phyloP scores from a whole-genome alignment of 495 filamentous ascomycete genomes.

The Aspergillus bridgeri region DNA sequence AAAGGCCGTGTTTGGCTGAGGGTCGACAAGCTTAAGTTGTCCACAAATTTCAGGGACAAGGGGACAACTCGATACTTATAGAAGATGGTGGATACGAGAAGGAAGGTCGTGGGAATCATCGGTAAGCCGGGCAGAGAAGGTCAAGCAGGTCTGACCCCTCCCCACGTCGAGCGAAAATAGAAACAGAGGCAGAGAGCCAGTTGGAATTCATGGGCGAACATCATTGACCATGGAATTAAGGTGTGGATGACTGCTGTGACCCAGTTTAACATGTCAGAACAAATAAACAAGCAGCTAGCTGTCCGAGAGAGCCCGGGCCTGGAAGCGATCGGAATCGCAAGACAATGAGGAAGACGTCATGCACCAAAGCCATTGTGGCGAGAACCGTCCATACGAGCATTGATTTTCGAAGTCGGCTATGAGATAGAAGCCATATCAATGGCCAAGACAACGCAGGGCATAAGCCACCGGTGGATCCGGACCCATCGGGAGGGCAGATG shows the following conservation, averaged over 20 bases:
- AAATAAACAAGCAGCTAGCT: conserved; percentile 10
- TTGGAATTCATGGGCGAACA: conserved; percentile 7
- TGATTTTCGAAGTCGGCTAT: conserved; percentile 3
- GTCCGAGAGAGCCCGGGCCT: conserved; percentile 17
- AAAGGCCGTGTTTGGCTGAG: conserved; percentile 5
- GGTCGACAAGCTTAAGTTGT: neutral
- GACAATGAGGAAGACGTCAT: conserved; percentile 20
- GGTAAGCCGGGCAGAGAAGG: conserved; percentile 5
- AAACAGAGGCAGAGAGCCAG: conserved; percentile 11
- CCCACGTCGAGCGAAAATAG: conserved; percentile 16
- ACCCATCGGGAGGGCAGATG: conserved; percentile 11
- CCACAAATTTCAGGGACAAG: conserved; percentile 36
- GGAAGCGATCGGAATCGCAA: conserved; percentile 10
- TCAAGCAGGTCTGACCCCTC: conserved; percentile 4
- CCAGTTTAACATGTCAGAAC: conserved; percentile 6
- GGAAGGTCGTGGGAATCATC: conserved; percentile 10
- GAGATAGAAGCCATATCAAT: conserved; percentile 7
- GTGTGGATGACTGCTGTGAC: conserved; percentile 3
- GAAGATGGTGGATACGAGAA: conserved; percentile 11
- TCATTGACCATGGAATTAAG: conserved; percentile 15
- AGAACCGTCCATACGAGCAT: conserved; percentile 6
- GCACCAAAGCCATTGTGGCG: conserved; percentile 12
- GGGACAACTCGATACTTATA: conserved; percentile 47
- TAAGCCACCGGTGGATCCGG: conserved; percentile 17
- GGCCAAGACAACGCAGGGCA: conserved; percentile 13